Conservation (phyloP, 495 filamentous ascomycete species). For the Aspergillus sparsus region DNA sequence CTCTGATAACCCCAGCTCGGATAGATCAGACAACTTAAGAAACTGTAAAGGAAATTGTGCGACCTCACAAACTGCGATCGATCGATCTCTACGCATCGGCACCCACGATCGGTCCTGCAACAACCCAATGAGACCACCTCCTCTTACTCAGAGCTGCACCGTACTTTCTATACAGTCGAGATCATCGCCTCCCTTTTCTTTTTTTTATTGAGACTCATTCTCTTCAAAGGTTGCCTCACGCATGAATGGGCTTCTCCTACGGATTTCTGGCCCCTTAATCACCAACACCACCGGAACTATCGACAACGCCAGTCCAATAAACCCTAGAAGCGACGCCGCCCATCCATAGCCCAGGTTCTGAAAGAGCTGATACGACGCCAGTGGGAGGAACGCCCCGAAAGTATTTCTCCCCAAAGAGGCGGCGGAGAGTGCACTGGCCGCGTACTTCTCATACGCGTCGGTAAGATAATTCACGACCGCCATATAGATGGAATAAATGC, state of each 20-base stretch:
- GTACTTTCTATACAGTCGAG: slow-evolving; percentile 6
- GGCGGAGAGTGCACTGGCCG: slow-evolving; percentile 39
- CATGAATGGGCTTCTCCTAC: slow-evolving; percentile 41
- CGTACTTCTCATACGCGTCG: slow-evolving; percentile 47
- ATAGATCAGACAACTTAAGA: slow-evolving; percentile 4
- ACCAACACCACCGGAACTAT: slow-evolving; percentile 42
- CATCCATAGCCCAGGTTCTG: slow-evolving; percentile 44
- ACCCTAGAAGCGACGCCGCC: slow-evolving; percentile 46
- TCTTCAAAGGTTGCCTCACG: slow-evolving; percentile 24
- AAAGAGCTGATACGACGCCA: slow-evolving; percentile 43
- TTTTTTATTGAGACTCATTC: slow-evolving; percentile 1
- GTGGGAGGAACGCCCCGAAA: slow-evolving; percentile 39
- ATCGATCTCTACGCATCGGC: neutral
- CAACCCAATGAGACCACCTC: neutral
- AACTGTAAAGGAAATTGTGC: slow-evolving; percentile 1
- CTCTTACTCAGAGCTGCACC: neutral
- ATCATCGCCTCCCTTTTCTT: neutral
- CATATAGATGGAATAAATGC: slow-evolving; percentile 51
- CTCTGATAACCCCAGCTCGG: neutral
- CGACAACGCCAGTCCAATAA: slow-evolving; percentile 40
- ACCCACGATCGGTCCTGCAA: neutral
- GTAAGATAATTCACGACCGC: slow-evolving; percentile 50
- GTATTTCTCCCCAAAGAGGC: slow-evolving; percentile 38
- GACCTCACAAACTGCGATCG: slow-evolving; percentile 7
- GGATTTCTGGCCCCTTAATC: slow-evolving; percentile 38